Percentiles rank a stretch among this genome's conserved stretches.
These are phyloP conservation scores for Triticum turgidum DNA, from an alignment of 176 grass and related monocot genomes.

Conservation along the genomic window DNA sequence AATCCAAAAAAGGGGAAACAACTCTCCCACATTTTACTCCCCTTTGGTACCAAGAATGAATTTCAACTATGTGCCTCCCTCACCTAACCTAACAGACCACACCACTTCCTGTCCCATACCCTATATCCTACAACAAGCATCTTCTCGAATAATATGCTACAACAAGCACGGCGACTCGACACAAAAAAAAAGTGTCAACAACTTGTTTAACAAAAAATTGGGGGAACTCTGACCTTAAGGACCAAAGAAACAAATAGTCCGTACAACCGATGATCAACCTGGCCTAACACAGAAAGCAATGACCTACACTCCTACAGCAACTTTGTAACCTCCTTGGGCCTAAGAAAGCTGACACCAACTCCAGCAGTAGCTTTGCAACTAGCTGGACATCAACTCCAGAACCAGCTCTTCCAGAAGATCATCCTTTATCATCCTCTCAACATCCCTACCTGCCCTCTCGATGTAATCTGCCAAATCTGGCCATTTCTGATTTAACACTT, in stretches of 20 bases:
- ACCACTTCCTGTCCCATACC: neutral
- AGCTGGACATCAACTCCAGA: constrained; percentile 38
- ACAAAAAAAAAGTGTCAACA: constrained; percentile 34
- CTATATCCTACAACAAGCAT: constrained; percentile 5
- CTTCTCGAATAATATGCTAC: neutral
- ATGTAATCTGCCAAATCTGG: constrained; percentile 46
- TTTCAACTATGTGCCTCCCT: neutral
- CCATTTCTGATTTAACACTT: constrained; percentile 52
- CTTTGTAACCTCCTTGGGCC: neutral
- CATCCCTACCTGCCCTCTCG: constrained; percentile 63
- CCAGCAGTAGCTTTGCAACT: constrained; percentile 3
- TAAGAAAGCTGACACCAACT: constrained; percentile 3
- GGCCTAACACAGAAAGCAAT: neutral
- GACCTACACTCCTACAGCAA: neutral
- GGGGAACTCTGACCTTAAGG: neutral
- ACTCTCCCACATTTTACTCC: neutral
- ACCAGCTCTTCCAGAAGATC: constrained; percentile 78
- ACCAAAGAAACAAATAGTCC: constrained; percentile 11
- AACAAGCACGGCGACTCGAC: constrained; percentile 22
- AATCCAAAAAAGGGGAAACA: neutral
- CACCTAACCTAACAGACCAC: neutral
- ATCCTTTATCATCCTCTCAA: constrained; percentile 68
- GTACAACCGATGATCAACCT: neutral
- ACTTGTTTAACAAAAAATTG: constrained; percentile 17
- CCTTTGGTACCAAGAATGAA: constrained; percentile 22